Base-by-base conservation (phyloP, 2,329 filamentous ascomycete species). In the Sporothrix phasma region DNA sequence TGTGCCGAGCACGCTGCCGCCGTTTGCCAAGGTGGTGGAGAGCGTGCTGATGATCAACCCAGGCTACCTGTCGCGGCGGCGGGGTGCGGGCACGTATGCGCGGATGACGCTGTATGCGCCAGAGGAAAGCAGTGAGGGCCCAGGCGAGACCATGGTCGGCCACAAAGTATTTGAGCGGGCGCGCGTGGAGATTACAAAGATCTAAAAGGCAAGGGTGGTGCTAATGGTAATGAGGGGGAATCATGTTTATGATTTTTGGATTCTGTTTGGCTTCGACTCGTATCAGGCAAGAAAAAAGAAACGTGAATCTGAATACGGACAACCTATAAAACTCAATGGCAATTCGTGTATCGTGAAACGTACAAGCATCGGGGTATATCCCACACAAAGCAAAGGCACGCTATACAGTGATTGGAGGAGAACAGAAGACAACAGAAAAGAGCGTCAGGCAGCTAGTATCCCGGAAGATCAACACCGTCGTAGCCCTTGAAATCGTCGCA, bases 31-130 rank as follows among this genome's bases (percentile, higher is more conserved):
- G 84, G 91, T 97, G 47, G 87, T 97, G 11, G 90, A 97, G 71
- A 90, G 88, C 69, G 92, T 97, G 0, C 76, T 97, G 6, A 86
- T 92, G 13, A 88, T 99, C 71, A 99, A 99, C 73, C 93, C 94
- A 0, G 93, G 94, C 5, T 87, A 85, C 59, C 77, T 96, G 39
- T 94, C 91, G 17, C 97, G 96, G 76, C 85, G 89, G 64, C 87
- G 86, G 65, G 92, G 88, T 1, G 82, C 92, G 0, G 94, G 94
- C 5, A 96, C 92, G 0, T 97, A 88, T 74, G 90, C 91, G 0
- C 86, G 88, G 60, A 83, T 99, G 80, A 84, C 84, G 22, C 76
- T 97, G 6, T 82, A 89, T 67, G 86, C 89, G 1, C 84, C 87
- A 15, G 75, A 75, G 5, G 68, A 88, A 47, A 80, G 77, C 1